Conservation (phyloP, 768 basidiomycete species). For the Dacryopinax primogenitus region DNA sequence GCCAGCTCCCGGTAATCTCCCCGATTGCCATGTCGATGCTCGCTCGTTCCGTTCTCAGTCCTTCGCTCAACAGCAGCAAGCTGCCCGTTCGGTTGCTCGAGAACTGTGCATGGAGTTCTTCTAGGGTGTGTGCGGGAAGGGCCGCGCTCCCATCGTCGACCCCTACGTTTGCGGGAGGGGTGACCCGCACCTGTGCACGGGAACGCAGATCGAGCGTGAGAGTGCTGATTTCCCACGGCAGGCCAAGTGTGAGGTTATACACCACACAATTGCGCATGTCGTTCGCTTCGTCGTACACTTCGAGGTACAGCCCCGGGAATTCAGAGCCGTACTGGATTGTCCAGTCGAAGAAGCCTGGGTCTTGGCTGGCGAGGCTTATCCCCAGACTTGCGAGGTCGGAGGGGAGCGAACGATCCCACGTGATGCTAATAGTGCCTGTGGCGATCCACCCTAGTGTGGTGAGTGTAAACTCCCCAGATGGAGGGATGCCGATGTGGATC, state of each 20-base stretch:
- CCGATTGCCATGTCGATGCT: background rate
- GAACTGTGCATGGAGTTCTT: background rate
- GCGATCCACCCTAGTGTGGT: background rate
- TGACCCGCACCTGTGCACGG: background rate
- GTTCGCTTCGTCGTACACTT: conserved; percentile 7
- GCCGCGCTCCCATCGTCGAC: background rate
- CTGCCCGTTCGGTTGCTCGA: background rate
- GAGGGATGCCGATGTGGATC: background rate
- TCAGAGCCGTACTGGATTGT: background rate
- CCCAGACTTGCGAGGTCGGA: background rate
- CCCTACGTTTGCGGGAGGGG: background rate
- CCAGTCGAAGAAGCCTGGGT: background rate
- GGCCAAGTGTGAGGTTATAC: background rate
- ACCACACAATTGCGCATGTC: conserved; percentile 2
- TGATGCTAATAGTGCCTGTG: background rate
- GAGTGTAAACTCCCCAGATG: background rate
- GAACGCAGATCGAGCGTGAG: background rate
- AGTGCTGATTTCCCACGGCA: background rate
- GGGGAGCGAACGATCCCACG: background rate
- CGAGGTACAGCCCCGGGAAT: background rate
- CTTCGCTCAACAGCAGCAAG: background rate
- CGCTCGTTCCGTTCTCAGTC: background rate
- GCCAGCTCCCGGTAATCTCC: background rate
- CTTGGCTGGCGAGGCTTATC: background rate
- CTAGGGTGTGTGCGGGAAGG: background rate